These are phyloP conservation scores for Mortierella antarctica DNA, from an alignment of 192 early-diverging fungal species.

Conservation along the genomic window DNA sequence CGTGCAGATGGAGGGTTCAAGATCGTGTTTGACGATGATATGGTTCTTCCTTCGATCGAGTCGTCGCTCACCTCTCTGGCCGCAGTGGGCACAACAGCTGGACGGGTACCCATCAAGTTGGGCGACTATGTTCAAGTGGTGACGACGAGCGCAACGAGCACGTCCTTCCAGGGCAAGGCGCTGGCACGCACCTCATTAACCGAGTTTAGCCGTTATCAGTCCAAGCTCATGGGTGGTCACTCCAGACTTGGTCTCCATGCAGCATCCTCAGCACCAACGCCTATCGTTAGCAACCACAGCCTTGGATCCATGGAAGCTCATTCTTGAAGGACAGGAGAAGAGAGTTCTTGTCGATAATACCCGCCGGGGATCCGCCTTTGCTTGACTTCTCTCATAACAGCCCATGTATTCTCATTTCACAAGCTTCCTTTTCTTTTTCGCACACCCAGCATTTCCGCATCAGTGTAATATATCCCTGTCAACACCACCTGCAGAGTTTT, in stretches of 20 bases:
- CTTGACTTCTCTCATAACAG: no score
- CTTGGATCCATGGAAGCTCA: conserved; percentile 7
- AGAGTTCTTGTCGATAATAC: conserved; percentile 1
- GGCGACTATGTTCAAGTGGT: conserved; percentile 55
- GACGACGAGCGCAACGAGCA: conserved; percentile 44
- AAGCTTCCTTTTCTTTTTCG: no score
- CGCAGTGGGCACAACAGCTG: neutral
- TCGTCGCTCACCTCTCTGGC: conserved; percentile 8
- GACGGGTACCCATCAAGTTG: conserved; percentile 32
- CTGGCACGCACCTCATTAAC: conserved; percentile 40
- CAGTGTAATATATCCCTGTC: no score
- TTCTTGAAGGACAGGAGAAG: neutral
- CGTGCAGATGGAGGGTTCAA: conserved; percentile 77
- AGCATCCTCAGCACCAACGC: neutral
- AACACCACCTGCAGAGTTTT: no score
- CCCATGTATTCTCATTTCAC: no score
- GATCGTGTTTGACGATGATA: conserved; percentile 64
- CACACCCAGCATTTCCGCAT: no score
- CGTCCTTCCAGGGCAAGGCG: conserved; percentile 55
- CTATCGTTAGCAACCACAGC: neutral
- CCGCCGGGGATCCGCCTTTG: no score
- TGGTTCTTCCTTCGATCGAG: conserved; percentile 31
- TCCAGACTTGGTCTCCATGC: neutral
- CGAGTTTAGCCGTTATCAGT: conserved; percentile 34
- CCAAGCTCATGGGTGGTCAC: conserved; percentile 4